phyloP scores from a whole-genome alignment of 2,329 filamentous ascomycete genomes.

The Beauveria sp. region DNA sequence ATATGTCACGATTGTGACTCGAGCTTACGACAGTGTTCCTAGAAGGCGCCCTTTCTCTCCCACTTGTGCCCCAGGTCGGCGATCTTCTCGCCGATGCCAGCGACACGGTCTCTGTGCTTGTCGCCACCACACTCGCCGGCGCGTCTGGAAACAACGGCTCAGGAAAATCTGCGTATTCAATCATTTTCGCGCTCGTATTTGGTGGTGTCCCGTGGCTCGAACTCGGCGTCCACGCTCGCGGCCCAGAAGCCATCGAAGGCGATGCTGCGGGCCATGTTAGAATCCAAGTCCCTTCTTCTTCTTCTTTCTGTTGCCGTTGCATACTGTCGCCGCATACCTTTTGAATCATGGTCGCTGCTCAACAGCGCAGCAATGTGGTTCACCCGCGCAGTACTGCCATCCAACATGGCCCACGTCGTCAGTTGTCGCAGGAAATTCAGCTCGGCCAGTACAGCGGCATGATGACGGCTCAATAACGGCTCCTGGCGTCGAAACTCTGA shows the following conservation, averaged over 20 bases:
- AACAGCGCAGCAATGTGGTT: background rate
- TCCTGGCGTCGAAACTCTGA: slow-evolving; percentile 21
- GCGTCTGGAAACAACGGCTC: background rate
- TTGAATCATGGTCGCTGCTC: background rate
- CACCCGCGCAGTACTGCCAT: background rate
- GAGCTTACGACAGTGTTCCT: slow-evolving; percentile 2
- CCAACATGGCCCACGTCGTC: background rate
- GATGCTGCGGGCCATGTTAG: background rate
- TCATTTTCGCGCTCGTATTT: background rate
- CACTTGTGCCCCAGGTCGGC: background rate
- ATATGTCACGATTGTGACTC: slow-evolving; percentile 6
- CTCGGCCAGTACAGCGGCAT: slow-evolving; percentile 23
- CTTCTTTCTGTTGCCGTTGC: too few relatives aligned
- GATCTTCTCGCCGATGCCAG: background rate
- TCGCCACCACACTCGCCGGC: background rate
- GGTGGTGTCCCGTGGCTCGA: background rate
- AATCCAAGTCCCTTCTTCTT: background rate
- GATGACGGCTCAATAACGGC: slow-evolving; percentile 21
- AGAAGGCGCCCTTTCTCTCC: background rate
- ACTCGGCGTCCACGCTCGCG: background rate
- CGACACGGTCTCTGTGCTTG: background rate
- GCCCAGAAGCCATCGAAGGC: background rate
- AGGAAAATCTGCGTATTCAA: slow-evolving; percentile 6
- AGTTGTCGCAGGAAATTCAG: slow-evolving; percentile 19
- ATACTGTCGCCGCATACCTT: background rate